These are phyloP conservation scores for Gossypium schwendimanii DNA, from an alignment of 441 rosid species.

Conservation along the genomic window DNA sequence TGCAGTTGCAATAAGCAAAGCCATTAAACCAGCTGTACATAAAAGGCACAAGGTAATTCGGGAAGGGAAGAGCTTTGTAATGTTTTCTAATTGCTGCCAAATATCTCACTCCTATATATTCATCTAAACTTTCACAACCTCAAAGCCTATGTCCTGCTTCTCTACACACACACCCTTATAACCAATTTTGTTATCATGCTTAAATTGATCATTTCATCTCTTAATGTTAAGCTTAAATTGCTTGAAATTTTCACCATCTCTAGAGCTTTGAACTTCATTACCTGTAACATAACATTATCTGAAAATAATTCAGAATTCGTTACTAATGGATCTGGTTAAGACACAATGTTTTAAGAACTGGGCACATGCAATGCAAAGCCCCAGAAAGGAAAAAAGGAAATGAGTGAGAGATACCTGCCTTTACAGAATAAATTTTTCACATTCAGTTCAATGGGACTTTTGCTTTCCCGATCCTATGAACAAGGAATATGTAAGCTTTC, in stretches of 20 bases:
- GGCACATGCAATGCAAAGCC: neutral
- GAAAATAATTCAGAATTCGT: neutral
- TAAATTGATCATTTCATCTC: no score
- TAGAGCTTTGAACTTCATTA: neutral
- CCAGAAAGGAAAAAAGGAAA: neutral
- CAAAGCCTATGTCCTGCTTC: neutral
- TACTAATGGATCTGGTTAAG: neutral
- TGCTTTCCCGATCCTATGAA: slow-evolving; percentile 27
- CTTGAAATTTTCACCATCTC: neutral
- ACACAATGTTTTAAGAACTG: neutral
- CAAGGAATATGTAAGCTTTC: slow-evolving; percentile 40
- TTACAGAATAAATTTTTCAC: neutral
- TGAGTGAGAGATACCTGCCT: neutral
- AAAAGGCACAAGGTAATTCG: no score
- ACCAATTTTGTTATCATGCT: neutral
- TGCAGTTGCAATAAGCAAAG: no score
- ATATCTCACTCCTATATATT: neutral
- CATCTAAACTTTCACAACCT: neutral
- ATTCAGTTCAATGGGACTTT: slow-evolving; percentile 20
- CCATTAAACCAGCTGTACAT: no score
- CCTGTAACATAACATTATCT: neutral
- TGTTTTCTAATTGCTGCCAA: neutral
- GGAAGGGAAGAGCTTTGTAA: neutral
- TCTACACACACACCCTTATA: neutral
- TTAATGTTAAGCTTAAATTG: neutral